Base-by-base conservation (phyloP, 108 stramenopile genomes). In the Discostella stelligeroides region DNA sequence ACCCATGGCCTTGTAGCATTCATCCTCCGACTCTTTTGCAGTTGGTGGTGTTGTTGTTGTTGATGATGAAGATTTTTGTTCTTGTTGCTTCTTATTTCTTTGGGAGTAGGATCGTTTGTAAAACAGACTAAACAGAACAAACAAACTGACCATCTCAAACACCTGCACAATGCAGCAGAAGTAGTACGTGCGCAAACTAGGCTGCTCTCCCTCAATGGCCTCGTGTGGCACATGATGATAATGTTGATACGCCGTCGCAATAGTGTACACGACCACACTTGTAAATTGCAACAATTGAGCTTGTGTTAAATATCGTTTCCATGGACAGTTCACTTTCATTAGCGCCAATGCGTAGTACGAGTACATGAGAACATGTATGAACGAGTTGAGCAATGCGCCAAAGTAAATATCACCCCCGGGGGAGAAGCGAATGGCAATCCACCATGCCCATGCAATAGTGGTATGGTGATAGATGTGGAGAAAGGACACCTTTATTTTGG, bases 341-440 rank as follows among this genome's bases (percentile, higher is more conserved):
- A 95, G 60, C 14, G 85, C 83, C 27, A 95, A 60, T 10, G 90
- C 88, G 82, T 99, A 99, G 84, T 99, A 99, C 1, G 96, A 91
- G 84, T 99, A 99, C 98, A 99, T 98, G 65, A 99, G 81, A 24
- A 97, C 95, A 84, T 99, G 99, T 75, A 99, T 98, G 74, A 85
- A 83, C 6, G 96, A 96, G 75, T 99, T 99, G 24, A 97, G 70
- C 20, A 99, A 77, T 15, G 98, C 95, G 18, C 98, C 98, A 73
- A 98, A 95, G 89, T 98, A 99, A 20, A 87, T 71, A 75, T 99
- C 99, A 21, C 98, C 98, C 49, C 95, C 96, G 21, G 97, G 95
- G 30, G 60, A 85, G 29, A 81, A 70, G 29, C 48, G 76, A 34
- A 95, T 67, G 59, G 96, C 98, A 68, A 95, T 63, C 96, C 90